Conservation (phyloP, 495 filamentous ascomycete species). For the Xylaria sp. region DNA sequence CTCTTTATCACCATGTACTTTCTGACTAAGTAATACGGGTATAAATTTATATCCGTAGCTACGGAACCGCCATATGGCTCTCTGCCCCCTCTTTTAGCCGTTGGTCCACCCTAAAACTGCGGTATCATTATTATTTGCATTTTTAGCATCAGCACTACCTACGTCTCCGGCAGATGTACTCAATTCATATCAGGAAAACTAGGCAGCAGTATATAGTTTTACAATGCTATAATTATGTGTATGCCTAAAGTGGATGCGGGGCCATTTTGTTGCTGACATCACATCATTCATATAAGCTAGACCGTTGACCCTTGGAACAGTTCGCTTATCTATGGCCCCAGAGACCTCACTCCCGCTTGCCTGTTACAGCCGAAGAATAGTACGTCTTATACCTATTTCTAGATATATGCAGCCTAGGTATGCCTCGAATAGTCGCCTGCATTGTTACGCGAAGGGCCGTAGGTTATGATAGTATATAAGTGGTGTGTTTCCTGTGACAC, state of each 20-base stretch:
- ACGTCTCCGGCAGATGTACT: background rate
- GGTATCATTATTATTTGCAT: background rate
- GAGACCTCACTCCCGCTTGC: no score
- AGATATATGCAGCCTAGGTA: no score
- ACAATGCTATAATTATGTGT: background rate
- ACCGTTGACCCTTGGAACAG: background rate
- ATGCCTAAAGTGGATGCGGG: background rate
- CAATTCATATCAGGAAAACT: background rate
- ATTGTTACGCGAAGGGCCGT: no score
- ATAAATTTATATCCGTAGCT: background rate
- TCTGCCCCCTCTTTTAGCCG: background rate
- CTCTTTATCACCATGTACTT: background rate
- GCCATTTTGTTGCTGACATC: background rate
- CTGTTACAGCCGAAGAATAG: background rate
- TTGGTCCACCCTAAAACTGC: background rate
- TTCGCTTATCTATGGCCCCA: background rate
- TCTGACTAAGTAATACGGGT: background rate
- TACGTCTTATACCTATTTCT: no score
- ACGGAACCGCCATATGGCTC: background rate
- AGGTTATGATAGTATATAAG: no score
- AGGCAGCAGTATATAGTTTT: background rate
- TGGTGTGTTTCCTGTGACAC: no score
- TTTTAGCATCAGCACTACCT: background rate
- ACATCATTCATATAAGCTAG: no score
- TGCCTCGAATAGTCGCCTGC: no score